phyloP scores from a whole-genome alignment of 192 early-diverging fungal genomes.

The Coemansia sp. region DNA sequence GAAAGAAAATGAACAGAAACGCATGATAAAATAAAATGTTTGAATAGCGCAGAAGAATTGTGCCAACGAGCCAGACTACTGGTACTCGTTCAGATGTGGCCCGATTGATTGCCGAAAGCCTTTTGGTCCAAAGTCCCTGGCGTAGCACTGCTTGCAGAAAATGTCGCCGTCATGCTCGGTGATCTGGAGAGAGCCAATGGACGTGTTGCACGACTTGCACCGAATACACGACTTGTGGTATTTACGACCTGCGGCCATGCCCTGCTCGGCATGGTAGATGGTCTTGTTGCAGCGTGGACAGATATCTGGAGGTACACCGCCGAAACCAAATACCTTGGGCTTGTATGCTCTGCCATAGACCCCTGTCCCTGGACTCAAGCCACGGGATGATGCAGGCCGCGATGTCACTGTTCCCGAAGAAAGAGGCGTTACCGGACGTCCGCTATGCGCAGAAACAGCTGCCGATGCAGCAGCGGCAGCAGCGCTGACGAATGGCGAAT shows the following conservation, averaged over 20 bases:
- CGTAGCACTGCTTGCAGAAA: conserved; percentile 53
- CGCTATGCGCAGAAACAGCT: conserved; percentile 26
- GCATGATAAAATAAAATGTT: neutral
- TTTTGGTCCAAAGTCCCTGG: conserved; percentile 49
- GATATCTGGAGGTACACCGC: conserved; percentile 31
- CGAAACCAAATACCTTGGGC: conserved; percentile 21
- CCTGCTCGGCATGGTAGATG: conserved; percentile 49
- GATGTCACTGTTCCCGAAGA: conserved; percentile 5
- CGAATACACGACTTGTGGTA: conserved; percentile 51
- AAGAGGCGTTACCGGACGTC: conserved; percentile 7
- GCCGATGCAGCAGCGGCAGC: conserved; percentile 37
- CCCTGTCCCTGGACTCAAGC: conserved; percentile 10
- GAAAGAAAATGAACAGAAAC: neutral
- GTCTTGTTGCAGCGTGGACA: conserved; percentile 47
- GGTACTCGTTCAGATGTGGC: conserved; percentile 33
- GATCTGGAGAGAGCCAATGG: conserved; percentile 41
- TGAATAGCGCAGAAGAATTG: neutral
- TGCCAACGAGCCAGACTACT: neutral
- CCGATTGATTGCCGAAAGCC: conserved; percentile 34
- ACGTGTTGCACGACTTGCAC: conserved; percentile 40
- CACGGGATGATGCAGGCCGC: conserved; percentile 29
- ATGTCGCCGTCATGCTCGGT: conserved; percentile 50
- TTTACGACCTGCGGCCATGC: conserved; percentile 46
- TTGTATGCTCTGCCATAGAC: conserved; percentile 36
- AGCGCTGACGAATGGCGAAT: conserved; percentile 34